Base-by-base conservation (phyloP, 2,329 filamentous ascomycete species). In the Trichocomaceae sp. region DNA sequence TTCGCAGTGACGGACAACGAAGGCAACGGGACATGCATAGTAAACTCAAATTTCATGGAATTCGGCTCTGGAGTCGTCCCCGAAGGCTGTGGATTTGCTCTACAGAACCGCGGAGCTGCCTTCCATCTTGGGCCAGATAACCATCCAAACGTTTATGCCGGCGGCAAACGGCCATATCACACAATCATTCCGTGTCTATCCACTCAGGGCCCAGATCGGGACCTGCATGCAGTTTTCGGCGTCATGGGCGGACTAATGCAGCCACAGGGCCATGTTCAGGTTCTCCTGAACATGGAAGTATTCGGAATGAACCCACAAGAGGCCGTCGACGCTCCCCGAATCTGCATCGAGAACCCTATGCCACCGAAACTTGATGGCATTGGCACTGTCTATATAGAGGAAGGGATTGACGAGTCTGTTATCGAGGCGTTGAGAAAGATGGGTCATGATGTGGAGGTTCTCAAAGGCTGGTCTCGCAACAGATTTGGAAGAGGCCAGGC, bases 221-320 rank as follows among this genome's bases (percentile, higher is more conserved):
- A 81, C 47, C 73, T 97, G 54, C 88, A 96, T 69, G 87, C 83
- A 3, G 87, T 95, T 0, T 96, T 92, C 64, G 93, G 92, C 52
- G 91, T 97, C 57, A 97, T 97, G 93, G 92, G 92, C 52, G 92
- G 90, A 1, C 96, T 93, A 72, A 97, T 97, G 88, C 92, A 99
- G 73, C 92, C 92, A 0, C 92, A 97, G 71, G 92, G 92, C 22
- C 92, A 97, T 57, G 85, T 97, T 0, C 93, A 97, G 71, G 90
- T 96, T 0, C 74, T 99, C 8, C 78, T 97, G 1, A 95, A 95
- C 61, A 91, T 95, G 80, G 72, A 95, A 0, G 82, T 90, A 0
- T 95, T 91, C 62, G 83, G 84, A 1, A 77, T 90, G 51, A 87
- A 85, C 58, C 90, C 91, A 0, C 92, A 99, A 71, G 84, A 89